Percentiles rank a stretch among this genome's conserved stretches.
Evolutionary conservation across 2,329 filamentous ascomycete species (phyloP).

Genomic region (Scedosporium aurantiacum): DNA sequence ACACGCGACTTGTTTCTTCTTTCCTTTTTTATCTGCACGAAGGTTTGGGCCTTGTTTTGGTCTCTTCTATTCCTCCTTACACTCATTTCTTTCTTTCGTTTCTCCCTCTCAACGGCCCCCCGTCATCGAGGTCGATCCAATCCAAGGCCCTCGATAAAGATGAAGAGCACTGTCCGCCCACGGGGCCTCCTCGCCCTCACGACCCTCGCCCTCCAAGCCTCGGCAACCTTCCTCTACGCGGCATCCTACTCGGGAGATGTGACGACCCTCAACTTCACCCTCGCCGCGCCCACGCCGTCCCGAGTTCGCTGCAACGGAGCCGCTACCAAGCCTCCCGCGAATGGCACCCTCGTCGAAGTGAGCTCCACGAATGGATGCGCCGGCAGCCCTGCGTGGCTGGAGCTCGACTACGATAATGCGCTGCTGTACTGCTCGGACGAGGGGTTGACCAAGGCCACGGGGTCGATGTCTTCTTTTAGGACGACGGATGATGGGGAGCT

Average conservation of each 20-base stretch:
- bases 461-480: slow-evolving; percentile 32
- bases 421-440: slow-evolving; percentile 52
- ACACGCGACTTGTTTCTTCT: not conserved
- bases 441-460: slow-evolving; percentile 33
- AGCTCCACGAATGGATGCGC: slow-evolving; percentile 36
- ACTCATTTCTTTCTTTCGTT: not conserved
- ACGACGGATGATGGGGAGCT: slow-evolving; percentile 27
- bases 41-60: not conserved
- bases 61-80: not conserved
- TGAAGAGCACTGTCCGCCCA: not conserved
- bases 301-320: not conserved
- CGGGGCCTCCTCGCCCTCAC: slow-evolving; percentile 2
- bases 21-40: not conserved
- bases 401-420: slow-evolving; percentile 36
- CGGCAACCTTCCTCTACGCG: slow-evolving; percentile 32
- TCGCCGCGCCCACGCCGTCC: slow-evolving; percentile 8
- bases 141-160: not conserved
- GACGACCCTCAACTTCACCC: slow-evolving; percentile 34
- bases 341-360: slow-evolving; percentile 27
- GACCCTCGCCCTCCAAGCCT: slow-evolving; percentile 11
- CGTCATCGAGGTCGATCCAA: not conserved
- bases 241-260: slow-evolving; percentile 37
- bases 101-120: not conserved
- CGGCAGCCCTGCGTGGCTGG: slow-evolving; percentile 48
- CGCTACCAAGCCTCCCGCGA: slow-evolving; percentile 9